Conservation (phyloP, 768 basidiomycete genomes). For the Leucocoprinus birnbaumii region DNA sequence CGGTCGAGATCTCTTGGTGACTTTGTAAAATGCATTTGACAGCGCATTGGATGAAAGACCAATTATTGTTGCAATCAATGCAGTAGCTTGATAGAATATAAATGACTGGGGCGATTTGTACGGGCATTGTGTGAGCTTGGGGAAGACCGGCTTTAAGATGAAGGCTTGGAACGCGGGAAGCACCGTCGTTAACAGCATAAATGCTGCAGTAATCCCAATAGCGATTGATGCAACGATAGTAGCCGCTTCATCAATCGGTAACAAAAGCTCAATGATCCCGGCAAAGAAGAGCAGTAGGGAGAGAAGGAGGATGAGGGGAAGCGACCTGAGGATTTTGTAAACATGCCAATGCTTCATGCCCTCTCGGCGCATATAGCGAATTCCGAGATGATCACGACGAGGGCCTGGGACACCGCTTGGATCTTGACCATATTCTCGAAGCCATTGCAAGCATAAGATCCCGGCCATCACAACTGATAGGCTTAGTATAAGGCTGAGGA, state of each 20-base stretch:
- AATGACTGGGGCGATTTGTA: conserved; percentile 1
- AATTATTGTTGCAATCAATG: no score
- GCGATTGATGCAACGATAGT: not conserved
- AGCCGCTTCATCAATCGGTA: not conserved
- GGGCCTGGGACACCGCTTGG: not conserved
- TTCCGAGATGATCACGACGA: not conserved
- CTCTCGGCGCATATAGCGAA: not conserved
- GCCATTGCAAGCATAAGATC: not conserved
- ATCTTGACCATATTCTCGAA: not conserved
- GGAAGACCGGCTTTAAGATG: no score
- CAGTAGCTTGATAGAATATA: not conserved
- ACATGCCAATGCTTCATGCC: not conserved
- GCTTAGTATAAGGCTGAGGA: not conserved
- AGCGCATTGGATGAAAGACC: no score
- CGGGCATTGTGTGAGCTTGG: not conserved
- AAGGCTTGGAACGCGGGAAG: no score
- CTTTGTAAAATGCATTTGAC: no score
- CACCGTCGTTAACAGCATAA: no score
- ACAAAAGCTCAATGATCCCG: not conserved
- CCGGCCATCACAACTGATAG: not conserved
- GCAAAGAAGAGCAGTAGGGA: not conserved
- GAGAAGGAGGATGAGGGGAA: not conserved
- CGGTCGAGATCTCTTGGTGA: no score
- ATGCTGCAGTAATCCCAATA: no score
- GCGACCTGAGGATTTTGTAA: not conserved